These are phyloP conservation scores for Pilaira anomala DNA, from an alignment of 192 early-diverging fungal species.

Conservation along the genomic window DNA sequence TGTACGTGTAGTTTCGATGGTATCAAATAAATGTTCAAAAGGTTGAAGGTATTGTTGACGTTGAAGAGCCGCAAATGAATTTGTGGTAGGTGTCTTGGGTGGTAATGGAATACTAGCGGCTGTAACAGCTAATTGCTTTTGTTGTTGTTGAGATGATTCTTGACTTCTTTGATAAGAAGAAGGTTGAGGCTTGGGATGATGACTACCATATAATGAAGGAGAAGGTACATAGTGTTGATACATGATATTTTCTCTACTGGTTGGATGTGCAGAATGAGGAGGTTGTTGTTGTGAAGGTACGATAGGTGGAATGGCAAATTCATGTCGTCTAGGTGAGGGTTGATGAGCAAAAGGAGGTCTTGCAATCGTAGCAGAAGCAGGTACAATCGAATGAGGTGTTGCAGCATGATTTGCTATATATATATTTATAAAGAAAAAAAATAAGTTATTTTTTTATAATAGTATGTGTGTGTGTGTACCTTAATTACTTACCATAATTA, in stretches of 20 bases:
- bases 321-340: conserved; percentile 9
- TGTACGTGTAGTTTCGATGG: conserved; percentile 55
- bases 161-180: neutral
- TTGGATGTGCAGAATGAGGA: neutral
- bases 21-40: conserved; percentile 54
- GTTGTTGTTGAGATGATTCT: neutral
- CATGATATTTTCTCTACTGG: neutral
- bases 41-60: conserved; percentile 54
- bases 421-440: neutral
- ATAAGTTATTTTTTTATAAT: too few relatives aligned
- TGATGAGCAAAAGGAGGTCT: neutral
- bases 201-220: neutral
- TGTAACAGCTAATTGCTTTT: conserved; percentile 6
- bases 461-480: too few relatives aligned
- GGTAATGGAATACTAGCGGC: conserved; percentile 31
- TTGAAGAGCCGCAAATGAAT: conserved; percentile 39
- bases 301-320: conserved; percentile 36
- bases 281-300: conserved; percentile 35
- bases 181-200: neutral
- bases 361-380: conserved; percentile 1
- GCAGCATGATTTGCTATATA: too few relatives aligned
- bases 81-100: conserved; percentile 52
- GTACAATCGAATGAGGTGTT: neutral
- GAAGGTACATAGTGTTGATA: neutral
- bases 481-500: conserved; percentile 9